Conservation (phyloP, 208 protist genomes). For the Leishmania martiniquensis region DNA sequence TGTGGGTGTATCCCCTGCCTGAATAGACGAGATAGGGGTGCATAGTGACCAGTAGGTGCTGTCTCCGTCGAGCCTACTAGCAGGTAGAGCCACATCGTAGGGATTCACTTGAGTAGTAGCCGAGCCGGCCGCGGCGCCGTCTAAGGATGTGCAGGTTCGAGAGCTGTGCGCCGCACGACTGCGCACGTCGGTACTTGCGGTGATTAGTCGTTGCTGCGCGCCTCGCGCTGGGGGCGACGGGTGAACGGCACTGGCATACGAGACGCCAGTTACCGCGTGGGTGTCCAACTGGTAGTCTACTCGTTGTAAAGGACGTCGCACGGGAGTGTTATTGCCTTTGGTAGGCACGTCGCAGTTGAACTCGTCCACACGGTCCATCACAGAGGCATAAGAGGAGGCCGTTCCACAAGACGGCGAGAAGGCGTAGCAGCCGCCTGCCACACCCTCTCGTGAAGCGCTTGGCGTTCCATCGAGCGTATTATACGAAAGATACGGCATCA, state of each 20-base stretch:
- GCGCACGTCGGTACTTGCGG: neutral
- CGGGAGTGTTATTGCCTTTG: neutral
- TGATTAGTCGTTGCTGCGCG: neutral
- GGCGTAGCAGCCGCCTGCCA: constrained; percentile 21
- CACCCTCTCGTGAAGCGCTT: neutral
- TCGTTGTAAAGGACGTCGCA: neutral
- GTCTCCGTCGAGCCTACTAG: constrained; percentile 33
- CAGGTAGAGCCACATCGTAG: neutral
- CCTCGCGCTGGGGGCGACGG: neutral
- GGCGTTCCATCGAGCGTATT: constrained; percentile 3
- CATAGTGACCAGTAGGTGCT: constrained; percentile 7
- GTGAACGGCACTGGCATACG: neutral
- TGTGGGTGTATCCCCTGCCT: neutral
- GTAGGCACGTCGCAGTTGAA: constrained; percentile 25
- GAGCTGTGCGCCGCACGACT: neutral
- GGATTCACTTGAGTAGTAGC: neutral
- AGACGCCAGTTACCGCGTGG: neutral
- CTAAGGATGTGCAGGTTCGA: neutral
- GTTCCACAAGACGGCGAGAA: constrained; percentile 30
- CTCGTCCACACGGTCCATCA: constrained; percentile 19
- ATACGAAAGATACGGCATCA: neutral
- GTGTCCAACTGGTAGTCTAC: neutral
- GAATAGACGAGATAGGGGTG: neutral
- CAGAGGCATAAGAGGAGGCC: constrained; percentile 21
- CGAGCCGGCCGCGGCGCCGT: neutral